Evolutionary conservation across 805 yeast species (phyloP), one percentile per base, ranked within the genome.

Genomic region (Peterozyma toletana): DNA sequence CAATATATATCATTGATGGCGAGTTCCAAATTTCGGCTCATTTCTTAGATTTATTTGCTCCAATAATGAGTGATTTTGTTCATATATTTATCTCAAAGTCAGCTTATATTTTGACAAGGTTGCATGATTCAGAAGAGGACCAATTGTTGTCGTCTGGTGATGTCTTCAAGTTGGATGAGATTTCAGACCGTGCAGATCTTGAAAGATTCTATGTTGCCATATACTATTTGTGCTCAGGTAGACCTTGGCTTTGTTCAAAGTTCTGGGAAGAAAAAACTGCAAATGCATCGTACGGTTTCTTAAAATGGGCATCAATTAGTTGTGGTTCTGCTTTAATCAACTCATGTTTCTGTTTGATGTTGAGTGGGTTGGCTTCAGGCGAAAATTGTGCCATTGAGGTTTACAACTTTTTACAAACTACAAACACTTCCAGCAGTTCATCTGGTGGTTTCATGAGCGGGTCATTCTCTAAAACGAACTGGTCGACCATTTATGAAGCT

Each of bases 261-360:
- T 84, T 86, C 55, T 90, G 96, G 95, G 58, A 62, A 11, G 86
- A 83, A 49, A 66, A 75, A 15, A 79, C 74, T 42, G 75, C 83
- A 11, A 80, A 80, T 45, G 68, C 87, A 2, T 30, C 40, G n/a
- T 71, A 77, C 54, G 97, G 96, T 0, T 90, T 93, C 51, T 68
- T 91, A 35, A 77, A 77, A 44, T 93, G 98, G 98, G 95, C 95
- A 0, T 70, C 93, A 2, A 79, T 78, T 47, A 80, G 86, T 53
- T 63, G 65, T 44, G 88, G 81, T 48, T 87, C 87, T 13, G 82
- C 91, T 9, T 67, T 88, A 40, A 86, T 89, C 66, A 77, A 87
- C 41, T 84, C 98, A 0, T 77, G 95, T 0, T 88, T 83, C 54
- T 79, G 90, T 50, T 70, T 87, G 45, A 75, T 91, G 71, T 67